Evolutionary conservation across 768 basidiomycete species (phyloP), one percentile per base, ranked within the genome.

Genomic region (Naganishia vaughanmartiniae): DNA sequence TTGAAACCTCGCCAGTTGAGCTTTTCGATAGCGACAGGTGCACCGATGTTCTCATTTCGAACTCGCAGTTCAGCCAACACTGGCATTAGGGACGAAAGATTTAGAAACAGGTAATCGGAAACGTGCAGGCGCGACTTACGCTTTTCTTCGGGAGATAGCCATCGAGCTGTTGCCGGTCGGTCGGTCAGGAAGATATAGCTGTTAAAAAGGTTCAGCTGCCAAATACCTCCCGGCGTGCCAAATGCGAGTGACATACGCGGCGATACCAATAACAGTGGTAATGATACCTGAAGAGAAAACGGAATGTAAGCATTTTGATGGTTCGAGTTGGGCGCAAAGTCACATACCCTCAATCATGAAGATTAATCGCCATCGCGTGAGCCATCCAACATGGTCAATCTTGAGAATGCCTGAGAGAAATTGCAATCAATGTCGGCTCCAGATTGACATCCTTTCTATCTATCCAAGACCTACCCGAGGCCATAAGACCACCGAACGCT

Each of bases 401-500:
- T 67, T 67, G 28, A 72, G 55, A 39, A 72, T 72, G 0, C 72
- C 78, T 7, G 56, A 65, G 17, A 21, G 34, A 14, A n/a, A 12
- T 26, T 6, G 34, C 11, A 21, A n/a, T 58, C 6, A 73, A 76
- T 75, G 56, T 74, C 72, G 7, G 69, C 34, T 75, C 73, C 2
- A 54, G 14, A 9, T 51, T 12, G 24, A 51, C 14, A 3, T 14
- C 1, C 24, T 51, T 7, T 26, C 48, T n/a, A n/a, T 12, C 48
- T 11, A 26, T 72, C 67, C 69, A 65, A 73, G 63, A 17, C 76
- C 72, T 57, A 0, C 70, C 76, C 0, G 69, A 71, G 0, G 78
- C 78, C 11, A 79, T 65, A 11, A 79, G 70, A 28, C 78, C 78
- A 36, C 68, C 68, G 24, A 69, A 69, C 15, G 68, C 68, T 63